Percentiles rank a stretch among this genome's conserved stretches.
These are phyloP conservation scores for Herpetomonas tarakana DNA, from an alignment of 208 protist genomes.

Conservation along the genomic window DNA sequence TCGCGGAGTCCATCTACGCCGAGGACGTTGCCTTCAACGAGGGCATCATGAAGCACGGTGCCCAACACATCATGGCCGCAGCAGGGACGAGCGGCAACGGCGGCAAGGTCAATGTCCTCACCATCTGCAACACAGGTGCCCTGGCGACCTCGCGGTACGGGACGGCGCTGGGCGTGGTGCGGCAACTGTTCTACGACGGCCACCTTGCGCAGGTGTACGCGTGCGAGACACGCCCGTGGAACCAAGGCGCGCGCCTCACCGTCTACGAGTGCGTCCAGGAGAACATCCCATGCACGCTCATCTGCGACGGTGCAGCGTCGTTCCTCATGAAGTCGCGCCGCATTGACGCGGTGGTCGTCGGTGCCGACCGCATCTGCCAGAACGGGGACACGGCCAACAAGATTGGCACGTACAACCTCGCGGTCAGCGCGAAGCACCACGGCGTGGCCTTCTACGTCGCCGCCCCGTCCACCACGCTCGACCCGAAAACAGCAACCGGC, in stretches of 20 bases:
- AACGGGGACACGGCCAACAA: slow-evolving; percentile 97
- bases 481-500: slow-evolving; percentile 78
- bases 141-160: slow-evolving; percentile 92
- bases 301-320: slow-evolving; percentile 89
- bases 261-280: slow-evolving; percentile 95
- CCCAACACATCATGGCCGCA: slow-evolving; percentile 63
- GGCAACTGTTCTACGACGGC: slow-evolving; percentile 77
- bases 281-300: slow-evolving; percentile 89
- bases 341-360: slow-evolving; percentile 92
- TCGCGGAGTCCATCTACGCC: slow-evolving; percentile 86
- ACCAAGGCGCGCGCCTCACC: slow-evolving; percentile 93
- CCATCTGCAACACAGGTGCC: slow-evolving; percentile 96
- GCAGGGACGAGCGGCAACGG: slow-evolving; percentile 16
- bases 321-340: slow-evolving; percentile 53
- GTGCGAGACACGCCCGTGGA: slow-evolving; percentile 95
- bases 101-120: slow-evolving; percentile 71
- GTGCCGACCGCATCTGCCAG: slow-evolving; percentile 92
- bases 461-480: slow-evolving; percentile 90
- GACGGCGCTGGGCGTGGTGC: slow-evolving; percentile 93
- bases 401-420: slow-evolving; percentile 95
- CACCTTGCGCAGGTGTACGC: slow-evolving; percentile 87
- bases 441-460: slow-evolving; percentile 92
- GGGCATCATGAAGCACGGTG: slow-evolving; percentile 89
- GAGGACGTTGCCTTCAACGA: slow-evolving; percentile 91
- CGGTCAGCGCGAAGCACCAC: slow-evolving; percentile 88